Conservation (phyloP, 306 rosid genomes). For the Bauhinia variegata region DNA sequence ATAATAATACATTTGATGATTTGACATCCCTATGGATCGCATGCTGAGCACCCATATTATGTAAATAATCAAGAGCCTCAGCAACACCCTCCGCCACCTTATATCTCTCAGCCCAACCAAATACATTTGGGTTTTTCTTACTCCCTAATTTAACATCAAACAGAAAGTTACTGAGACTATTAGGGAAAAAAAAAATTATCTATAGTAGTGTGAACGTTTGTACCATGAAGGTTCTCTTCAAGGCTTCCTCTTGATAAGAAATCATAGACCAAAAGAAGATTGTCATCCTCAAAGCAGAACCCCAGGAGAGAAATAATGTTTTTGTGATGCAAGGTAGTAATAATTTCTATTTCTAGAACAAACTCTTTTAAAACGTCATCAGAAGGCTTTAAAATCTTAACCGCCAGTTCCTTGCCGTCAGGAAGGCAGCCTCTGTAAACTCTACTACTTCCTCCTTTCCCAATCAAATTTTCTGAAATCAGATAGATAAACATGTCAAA, state of each 20-base stretch:
- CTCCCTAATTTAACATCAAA: constrained; percentile 51
- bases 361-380: constrained; percentile 78
- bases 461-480: constrained; percentile 79
- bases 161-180: constrained; percentile 7
- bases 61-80: constrained; percentile 89
- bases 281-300: constrained; percentile 82
- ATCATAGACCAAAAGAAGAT: constrained; percentile 91
- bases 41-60: constrained; percentile 57
- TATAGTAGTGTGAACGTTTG: background rate
- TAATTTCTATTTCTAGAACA: constrained; percentile 82
- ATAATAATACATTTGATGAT: constrained; percentile 79
- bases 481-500: constrained; percentile 22
- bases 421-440: constrained; percentile 91
- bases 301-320: constrained; percentile 88
- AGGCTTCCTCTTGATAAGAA: constrained; percentile 95
- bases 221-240: constrained; percentile 95
- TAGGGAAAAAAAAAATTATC: background rate
- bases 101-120: constrained; percentile 88
- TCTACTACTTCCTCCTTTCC: constrained; percentile 92
- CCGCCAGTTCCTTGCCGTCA: constrained; percentile 88
- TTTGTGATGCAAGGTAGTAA: constrained; percentile 79
- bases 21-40: constrained; percentile 93
- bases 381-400: constrained; percentile 87
- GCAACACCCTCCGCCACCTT: constrained; percentile 91
- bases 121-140: constrained; percentile 59